Conservation (phyloP, 106 monocot genomes). For the Allium cepa region DNA sequence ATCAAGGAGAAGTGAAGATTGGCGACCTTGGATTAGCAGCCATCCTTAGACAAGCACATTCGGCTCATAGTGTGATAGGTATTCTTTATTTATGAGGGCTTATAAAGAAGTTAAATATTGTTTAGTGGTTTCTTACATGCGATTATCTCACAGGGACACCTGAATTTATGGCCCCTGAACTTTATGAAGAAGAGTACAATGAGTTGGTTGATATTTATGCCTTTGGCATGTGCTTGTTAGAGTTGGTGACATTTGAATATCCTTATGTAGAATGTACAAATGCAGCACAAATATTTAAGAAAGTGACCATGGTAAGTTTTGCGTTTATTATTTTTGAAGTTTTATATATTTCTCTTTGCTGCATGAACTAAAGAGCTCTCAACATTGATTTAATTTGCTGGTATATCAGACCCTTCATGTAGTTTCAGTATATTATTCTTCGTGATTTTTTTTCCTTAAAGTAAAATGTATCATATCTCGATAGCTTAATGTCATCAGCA, state of each 20-base stretch:
- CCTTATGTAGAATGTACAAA: constrained; percentile 54
- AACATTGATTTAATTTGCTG: too few species aligned
- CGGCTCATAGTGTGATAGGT: constrained; percentile 56
- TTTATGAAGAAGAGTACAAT: constrained; percentile 69
- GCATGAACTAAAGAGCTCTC: too few species aligned
- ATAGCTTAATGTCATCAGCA: too few species aligned
- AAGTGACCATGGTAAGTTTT: constrained; percentile 31
- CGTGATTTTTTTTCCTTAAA: too few species aligned
- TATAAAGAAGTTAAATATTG: not conserved
- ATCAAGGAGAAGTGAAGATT: constrained; percentile 72
- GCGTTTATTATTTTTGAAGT: too few species aligned
- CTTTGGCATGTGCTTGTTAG: constrained; percentile 73
- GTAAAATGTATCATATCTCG: too few species aligned
- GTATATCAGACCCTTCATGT: too few species aligned
- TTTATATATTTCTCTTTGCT: too few species aligned
- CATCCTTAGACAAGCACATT: constrained; percentile 42
- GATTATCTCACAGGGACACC: constrained; percentile 31
- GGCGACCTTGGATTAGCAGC: constrained; percentile 75
- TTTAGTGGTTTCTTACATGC: not conserved
- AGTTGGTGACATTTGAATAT: constrained; percentile 55
- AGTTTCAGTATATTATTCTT: too few species aligned
- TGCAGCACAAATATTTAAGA: constrained; percentile 55
- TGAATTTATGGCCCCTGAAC: constrained; percentile 74
- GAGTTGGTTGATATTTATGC: constrained; percentile 71
- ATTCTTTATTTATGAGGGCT: not conserved